phyloP scores from a whole-genome alignment of 208 protist genomes.

The Phytomonas sp. region DNA sequence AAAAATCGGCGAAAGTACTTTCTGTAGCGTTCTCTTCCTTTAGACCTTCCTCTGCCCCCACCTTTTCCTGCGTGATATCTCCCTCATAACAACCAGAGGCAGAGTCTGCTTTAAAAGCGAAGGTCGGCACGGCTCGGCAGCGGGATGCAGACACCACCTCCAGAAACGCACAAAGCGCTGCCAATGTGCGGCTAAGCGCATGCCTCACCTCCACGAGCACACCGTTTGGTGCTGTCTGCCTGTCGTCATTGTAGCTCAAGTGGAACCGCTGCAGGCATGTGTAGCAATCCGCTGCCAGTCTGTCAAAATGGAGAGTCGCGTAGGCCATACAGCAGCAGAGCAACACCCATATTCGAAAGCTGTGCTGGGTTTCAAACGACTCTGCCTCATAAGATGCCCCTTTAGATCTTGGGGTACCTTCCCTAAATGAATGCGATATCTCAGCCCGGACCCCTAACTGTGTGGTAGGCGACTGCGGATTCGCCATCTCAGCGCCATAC shows the following conservation, averaged over 20 bases:
- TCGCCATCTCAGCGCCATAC: no score
- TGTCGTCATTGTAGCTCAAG: conserved; percentile 7
- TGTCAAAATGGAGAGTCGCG: conserved; percentile 25
- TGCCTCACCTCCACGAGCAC: conserved; percentile 47
- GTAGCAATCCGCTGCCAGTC: conserved; percentile 15
- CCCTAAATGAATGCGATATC: conserved; percentile 8
- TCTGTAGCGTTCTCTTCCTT: no score
- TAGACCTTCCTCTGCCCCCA: no score
- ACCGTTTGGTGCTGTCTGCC: conserved; percentile 48
- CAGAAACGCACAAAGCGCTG: conserved; percentile 34
- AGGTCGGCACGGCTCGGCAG: no score
- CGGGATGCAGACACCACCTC: conserved; percentile 6
- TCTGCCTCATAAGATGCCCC: neutral
- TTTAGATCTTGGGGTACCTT: neutral
- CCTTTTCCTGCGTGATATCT: no score
- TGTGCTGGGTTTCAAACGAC: neutral
- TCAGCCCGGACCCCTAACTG: neutral
- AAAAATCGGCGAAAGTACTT: no score
- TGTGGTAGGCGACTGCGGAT: neutral
- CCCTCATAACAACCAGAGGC: no score
- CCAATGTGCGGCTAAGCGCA: conserved; percentile 22
- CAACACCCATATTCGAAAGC: no score
- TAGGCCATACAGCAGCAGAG: no score
- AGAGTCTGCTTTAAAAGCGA: no score
- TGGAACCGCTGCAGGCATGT: conserved; percentile 3